Percentiles rank a stretch among this genome's conserved stretches.
Evolutionary conservation across 2,329 filamentous ascomycete genomes (phyloP).

Genomic region (Ophiostoma sp.): DNA sequence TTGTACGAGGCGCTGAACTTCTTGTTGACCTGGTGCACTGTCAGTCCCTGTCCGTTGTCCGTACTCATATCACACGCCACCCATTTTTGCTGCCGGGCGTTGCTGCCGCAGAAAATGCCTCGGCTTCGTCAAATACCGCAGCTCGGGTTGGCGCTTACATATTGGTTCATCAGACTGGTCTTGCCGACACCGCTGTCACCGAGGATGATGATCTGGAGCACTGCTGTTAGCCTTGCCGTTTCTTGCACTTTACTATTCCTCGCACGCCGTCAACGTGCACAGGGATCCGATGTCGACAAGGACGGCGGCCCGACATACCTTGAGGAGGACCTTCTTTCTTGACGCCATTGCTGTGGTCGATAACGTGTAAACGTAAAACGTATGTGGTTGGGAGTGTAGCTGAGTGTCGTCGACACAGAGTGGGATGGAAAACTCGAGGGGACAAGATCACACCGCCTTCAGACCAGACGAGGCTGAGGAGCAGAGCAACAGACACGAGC

Average conservation of each 20-base stretch:
- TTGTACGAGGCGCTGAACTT: slow-evolving; percentile 99
- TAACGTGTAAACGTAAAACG: background rate
- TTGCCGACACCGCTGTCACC: slow-evolving; percentile 98
- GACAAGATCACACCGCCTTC: slow-evolving; percentile 1
- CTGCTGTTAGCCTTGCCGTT: background rate
- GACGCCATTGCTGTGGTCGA: slow-evolving; percentile 58
- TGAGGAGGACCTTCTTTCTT: slow-evolving; percentile 84
- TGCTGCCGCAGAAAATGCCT: background rate
- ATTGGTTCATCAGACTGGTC: slow-evolving; percentile 99
- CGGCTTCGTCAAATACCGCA: background rate
- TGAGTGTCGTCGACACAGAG: background rate
- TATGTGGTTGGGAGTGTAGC: background rate
- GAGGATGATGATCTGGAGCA: slow-evolving; percentile 87
- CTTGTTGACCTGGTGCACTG: slow-evolving; percentile 79
- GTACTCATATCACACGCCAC: background rate
- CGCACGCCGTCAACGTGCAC: too few species aligned
- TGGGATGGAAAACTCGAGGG: background rate
- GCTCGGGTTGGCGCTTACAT: slow-evolving; percentile 58
- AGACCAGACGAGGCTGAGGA: slow-evolving; percentile 6
- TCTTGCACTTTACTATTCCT: background rate
- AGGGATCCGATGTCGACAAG: background rate
- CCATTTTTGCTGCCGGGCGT: background rate
- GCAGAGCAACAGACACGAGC: background rate
- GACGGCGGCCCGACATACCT: slow-evolving; percentile 48
- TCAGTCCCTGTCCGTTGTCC: slow-evolving; percentile 4